Evolutionary conservation across 75 land plant species (phyloP), one percentile per base, ranked within the genome.

Genomic region (Selaginella tamariscina): DNA sequence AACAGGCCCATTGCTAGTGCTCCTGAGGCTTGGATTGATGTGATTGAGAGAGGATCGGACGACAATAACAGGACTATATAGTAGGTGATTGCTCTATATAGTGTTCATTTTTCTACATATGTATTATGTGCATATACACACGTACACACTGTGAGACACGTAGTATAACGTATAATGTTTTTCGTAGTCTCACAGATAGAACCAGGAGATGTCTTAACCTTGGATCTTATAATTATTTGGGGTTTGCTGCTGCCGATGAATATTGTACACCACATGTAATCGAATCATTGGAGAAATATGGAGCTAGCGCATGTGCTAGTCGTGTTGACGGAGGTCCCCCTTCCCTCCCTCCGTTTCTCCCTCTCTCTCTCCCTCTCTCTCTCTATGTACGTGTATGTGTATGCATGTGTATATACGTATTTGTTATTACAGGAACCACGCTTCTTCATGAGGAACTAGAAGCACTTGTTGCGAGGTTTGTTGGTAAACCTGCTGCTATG

Each of bases 161-260:
- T n/a, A n/a, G n/a, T n/a, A n/a, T n/a, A n/a, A n/a, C n/a, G n/a
- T n/a, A n/a, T 44, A 24, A 13, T 67, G 20, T 67, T 67, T 33
- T 22, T 2, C 79, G 80, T 79, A 93, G 98, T 64, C 86, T 82
- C 59, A 86, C 98, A 26, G 67, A 71, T 2, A 89, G 83, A 49
- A 78, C 73, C 32, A 69, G 55, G 0, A 82, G 68, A 56, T 93
- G 98, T 64, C 82, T 93, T 24, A 93, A 93, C 70, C 78, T 93
- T 72, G 98, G 95, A 67, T 93, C 98, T 64, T 93, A 93, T 76
- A 93, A 93, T 64, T 93, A 93, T 65, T 84, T 93, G 8, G 98
- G 98, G 0, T 93, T 93, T 89, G 95, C 98, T 31, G 82, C 98
- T 31, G 79, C 85, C 8, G 98, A 93, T 79, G 98, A 93, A 66